A percentile compares a stretch with the other conserved stretches of the same genome.
Conservation (phyloP, 768 basidiomycete species). For the Lactarius deliciosus region DNA sequence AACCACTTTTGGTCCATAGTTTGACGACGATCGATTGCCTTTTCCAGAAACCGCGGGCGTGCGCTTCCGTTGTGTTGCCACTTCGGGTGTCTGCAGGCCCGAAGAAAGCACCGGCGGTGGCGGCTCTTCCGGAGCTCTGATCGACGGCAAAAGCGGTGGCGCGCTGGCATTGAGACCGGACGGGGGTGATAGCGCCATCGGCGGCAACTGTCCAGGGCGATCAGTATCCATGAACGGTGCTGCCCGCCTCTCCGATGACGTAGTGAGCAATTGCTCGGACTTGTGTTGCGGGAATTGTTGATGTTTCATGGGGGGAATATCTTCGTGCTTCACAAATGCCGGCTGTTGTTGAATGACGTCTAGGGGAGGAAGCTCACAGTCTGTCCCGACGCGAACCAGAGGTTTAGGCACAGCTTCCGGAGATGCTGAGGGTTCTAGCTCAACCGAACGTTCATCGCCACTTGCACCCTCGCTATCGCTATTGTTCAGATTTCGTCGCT, state of each 20-base stretch:
- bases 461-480: conserved; percentile 54
- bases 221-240: conserved; percentile 21
- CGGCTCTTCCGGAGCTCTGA: conserved; percentile 29
- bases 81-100: conserved; percentile 26
- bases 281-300: conserved; percentile 28
- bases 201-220: conserved; percentile 26
- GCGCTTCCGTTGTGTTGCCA: conserved; percentile 47
- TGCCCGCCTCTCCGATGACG: conserved; percentile 26
- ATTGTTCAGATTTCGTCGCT: conserved; percentile 40
- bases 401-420: conserved; percentile 40
- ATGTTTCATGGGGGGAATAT: conserved; percentile 18
- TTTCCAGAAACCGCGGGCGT: conserved; percentile 61
- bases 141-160: conserved; percentile 32
- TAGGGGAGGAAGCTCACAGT: conserved; percentile 28
- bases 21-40: conserved; percentile 55
- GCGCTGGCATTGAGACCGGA: conserved; percentile 23
- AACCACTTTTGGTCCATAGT: conserved; percentile 80
- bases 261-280: conserved; percentile 29
- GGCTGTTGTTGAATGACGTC: conserved; percentile 20
- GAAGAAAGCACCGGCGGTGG: conserved; percentile 40
- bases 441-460: conserved; percentile 52
- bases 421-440: conserved; percentile 54
- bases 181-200: conserved; percentile 27
- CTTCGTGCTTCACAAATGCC: conserved; percentile 16
- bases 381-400: conserved; percentile 31